Base-by-base conservation (phyloP, 2,329 filamentous ascomycete species). In the Blastomyces parvus region DNA sequence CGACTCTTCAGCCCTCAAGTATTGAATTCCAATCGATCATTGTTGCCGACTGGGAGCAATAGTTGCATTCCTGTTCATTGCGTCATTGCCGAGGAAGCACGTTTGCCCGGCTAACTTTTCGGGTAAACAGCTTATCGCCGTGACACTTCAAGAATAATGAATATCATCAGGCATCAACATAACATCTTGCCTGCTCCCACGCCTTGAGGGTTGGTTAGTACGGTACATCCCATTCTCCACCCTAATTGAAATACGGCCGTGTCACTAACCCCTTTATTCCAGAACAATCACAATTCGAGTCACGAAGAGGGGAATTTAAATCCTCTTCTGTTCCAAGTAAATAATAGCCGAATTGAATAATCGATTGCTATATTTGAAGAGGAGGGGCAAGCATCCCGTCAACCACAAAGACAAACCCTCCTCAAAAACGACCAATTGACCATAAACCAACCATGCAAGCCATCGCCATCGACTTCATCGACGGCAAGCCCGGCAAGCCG, bases 401-500 rank as follows among this genome's bases (percentile, higher is more conserved):
- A 30, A 36, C n/a, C 52, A 13, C 52, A 40, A 44, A 42, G 27
- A 13, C 52, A 40, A 44, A 42, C 17, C 17, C 22, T 25, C 17
- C 19, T 19, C n/a, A 38, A 52, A 22, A 61, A 46, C 3, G 22
- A 2, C 36, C 17, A 50, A 60, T 38, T 50, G 52, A n/a, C 25
- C 42, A 7, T 13, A 19, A 36, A 36, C 2, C 33, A 36, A 62
- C 13, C 22, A 79, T 79, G 77, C 78, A 78, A 67, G 73, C 77
- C 64, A 71, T 80, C 57, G 78, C 76, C 62, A 74, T 80, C 62
- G 71, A 72, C 52, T 69, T 75, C 63, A 80, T 88, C 60, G 88
- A 91, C 68, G 90, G 89, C 67, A 76, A 78, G 60, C 76, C 76
- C 11, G 78, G 78, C 69, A 93, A 92, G 78, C 91, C 91, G 9